Evolutionary conservation across 2,329 filamentous ascomycete species (phyloP).

Genomic region (Fusarium neocosmosporiellum): DNA sequence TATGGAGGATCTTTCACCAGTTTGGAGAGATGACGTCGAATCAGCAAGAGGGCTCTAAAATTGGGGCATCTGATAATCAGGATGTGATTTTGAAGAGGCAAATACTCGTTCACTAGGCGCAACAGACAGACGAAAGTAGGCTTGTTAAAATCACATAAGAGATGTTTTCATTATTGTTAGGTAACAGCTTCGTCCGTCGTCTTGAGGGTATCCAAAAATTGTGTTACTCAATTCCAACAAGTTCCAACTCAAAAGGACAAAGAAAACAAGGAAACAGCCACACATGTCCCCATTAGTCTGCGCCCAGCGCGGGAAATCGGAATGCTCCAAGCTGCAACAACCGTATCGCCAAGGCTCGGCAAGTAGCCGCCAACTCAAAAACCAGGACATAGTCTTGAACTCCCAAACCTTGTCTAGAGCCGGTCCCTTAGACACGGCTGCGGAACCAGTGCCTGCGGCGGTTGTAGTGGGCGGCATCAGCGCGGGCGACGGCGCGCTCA

Average conservation of each 20-base stretch:
- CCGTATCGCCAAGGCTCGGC: constrained; percentile 10
- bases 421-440: constrained; percentile 52
- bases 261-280: constrained; percentile 33
- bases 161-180: constrained; percentile 14
- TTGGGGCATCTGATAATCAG: constrained; percentile 1
- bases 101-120: background rate
- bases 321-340: constrained; percentile 22
- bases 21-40: constrained; percentile 32
- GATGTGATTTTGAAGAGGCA: background rate
- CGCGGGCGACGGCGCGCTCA: constrained; percentile 48
- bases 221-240: constrained; percentile 10
- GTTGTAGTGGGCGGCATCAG: constrained; percentile 43
- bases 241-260: constrained; percentile 9
- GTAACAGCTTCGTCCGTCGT: constrained; percentile 3
- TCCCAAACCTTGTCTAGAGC: background rate
- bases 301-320: constrained; percentile 10
- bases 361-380: constrained; percentile 7
- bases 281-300: constrained; percentile 21
- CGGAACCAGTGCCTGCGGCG: constrained; percentile 56
- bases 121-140: background rate
- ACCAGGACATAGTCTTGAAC: background rate
- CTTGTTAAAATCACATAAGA: background rate
- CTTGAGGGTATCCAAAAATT: constrained; percentile 20
- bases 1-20: background rate
- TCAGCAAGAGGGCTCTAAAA: background rate